Conservation (phyloP, 225 moss, liverwort and hornwort species). For the Anthoceros angustus region DNA sequence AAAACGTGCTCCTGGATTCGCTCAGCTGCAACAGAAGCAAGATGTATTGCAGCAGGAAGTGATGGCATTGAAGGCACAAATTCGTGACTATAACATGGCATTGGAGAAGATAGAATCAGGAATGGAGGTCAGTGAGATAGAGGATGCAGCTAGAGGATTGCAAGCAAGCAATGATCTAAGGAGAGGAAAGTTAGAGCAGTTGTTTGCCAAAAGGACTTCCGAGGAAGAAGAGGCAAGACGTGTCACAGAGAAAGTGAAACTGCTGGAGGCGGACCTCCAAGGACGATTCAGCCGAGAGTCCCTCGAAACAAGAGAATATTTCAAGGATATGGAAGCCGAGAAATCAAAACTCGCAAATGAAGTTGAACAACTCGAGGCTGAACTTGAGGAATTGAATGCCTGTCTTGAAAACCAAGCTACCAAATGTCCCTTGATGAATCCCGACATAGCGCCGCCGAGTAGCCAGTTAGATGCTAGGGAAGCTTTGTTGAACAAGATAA, state of each 20-base stretch:
- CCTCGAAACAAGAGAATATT: conserved; percentile 22
- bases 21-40: conserved; percentile 40
- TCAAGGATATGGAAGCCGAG: conserved; percentile 19
- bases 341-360: conserved; percentile 16
- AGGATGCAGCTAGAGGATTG: conserved; percentile 16
- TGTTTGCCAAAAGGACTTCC: conserved; percentile 24
- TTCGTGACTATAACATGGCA: conserved; percentile 39
- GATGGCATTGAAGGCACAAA: conserved; percentile 27
- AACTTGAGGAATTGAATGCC: conserved; percentile 13
- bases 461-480: not conserved
- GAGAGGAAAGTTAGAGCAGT: conserved; percentile 19
- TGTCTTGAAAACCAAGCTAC: conserved; percentile 5
- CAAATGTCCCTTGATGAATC: not conserved
- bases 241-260: conserved; percentile 17
- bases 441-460: not conserved
- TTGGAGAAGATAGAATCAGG: conserved; percentile 51
- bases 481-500: conserved; percentile 20
- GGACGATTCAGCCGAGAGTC: conserved; percentile 24
- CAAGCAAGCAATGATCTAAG: conserved; percentile 22
- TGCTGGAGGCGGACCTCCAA: conserved; percentile 29
- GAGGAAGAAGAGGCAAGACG: conserved; percentile 21
- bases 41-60: conserved; percentile 35
- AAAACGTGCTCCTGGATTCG: conserved; percentile 25
- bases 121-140: conserved; percentile 28
- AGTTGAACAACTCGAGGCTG: conserved; percentile 25